Conservation (phyloP, 2,329 filamentous ascomycete species). For the Ceratocystis destructans region DNA sequence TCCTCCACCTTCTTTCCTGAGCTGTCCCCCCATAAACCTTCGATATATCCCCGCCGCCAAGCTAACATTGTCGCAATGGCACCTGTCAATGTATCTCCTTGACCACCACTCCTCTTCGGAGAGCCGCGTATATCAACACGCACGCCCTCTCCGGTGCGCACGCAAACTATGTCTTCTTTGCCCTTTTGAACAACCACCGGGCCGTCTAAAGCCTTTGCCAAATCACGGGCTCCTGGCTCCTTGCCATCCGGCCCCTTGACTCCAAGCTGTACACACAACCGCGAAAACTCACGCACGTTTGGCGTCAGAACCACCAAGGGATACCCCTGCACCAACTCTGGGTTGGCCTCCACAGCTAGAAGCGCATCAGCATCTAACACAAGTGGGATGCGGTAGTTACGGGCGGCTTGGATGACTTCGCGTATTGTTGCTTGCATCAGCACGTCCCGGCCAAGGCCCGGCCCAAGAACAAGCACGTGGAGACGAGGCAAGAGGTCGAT, state of each 20-base stretch:
- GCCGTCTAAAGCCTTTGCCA: constrained; percentile 67
- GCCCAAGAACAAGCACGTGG: constrained; percentile 85
- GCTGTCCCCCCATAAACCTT: constrained; percentile 57
- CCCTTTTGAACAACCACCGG: constrained; percentile 92
- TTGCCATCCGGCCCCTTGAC: constrained; percentile 39
- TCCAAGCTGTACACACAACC: constrained; percentile 53
- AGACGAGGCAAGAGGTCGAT: constrained; percentile 71
- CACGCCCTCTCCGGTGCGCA: background rate
- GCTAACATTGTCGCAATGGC: constrained; percentile 75
- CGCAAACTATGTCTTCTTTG: constrained; percentile 54
- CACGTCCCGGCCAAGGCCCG: constrained; percentile 76
- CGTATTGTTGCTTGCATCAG: constrained; percentile 81
- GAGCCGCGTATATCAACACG: constrained; percentile 66
- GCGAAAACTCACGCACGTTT: constrained; percentile 83
- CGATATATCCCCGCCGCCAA: constrained; percentile 77
- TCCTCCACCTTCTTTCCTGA: constrained; percentile 26
- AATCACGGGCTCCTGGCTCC: constrained; percentile 37
- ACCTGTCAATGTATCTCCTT: constrained; percentile 90
- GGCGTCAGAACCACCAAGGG: constrained; percentile 77
- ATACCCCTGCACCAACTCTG: constrained; percentile 68
- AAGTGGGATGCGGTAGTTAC: constrained; percentile 57
- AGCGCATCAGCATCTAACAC: constrained; percentile 89
- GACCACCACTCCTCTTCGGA: constrained; percentile 78
- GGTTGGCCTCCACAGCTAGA: constrained; percentile 59
- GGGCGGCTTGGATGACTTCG: constrained; percentile 64